Percentiles rank a stretch among this genome's conserved stretches.
phyloP scores from a whole-genome alignment of 1,284 basidiomycete genomes.

The Amylostereum areolatum region DNA sequence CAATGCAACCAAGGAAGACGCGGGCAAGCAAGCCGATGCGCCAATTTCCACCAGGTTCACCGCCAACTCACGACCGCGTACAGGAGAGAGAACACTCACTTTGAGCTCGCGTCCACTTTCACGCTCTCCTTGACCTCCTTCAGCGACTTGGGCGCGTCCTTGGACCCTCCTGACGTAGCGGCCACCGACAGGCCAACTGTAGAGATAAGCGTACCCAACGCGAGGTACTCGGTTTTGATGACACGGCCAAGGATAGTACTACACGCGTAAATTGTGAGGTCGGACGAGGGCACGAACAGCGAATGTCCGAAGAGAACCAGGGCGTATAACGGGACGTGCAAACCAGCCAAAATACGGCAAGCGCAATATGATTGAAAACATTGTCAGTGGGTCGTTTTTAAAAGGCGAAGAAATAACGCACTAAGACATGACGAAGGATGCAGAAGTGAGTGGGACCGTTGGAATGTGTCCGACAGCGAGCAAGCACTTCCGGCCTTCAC shows the following conservation, averaged over 20 bases:
- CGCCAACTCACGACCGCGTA: background rate
- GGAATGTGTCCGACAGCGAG: background rate
- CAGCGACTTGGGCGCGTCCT: slow-evolving; percentile 37
- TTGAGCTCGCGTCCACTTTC: slow-evolving; percentile 57
- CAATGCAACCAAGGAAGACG: slow-evolving; percentile 2
- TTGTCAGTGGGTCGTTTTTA: no score
- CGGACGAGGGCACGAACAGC: no score
- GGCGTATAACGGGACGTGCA: no score
- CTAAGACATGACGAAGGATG: slow-evolving; percentile 35
- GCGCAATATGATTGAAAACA: no score
- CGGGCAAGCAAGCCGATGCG: background rate
- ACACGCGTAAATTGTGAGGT: no score
- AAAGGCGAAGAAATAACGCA: slow-evolving; percentile 17
- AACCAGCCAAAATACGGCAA: no score
- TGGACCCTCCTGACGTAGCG: slow-evolving; percentile 39
- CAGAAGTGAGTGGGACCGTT: background rate
- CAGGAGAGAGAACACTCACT: slow-evolving; percentile 37
- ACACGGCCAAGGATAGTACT: slow-evolving; percentile 69
- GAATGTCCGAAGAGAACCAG: no score
- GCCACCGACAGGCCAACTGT: slow-evolving; percentile 47
- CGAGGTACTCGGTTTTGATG: slow-evolving; percentile 73
- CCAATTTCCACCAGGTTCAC: background rate
- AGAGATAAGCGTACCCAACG: slow-evolving; percentile 55
- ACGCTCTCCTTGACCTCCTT: slow-evolving; percentile 56
- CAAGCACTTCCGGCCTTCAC: background rate